A percentile compares a stretch with the other conserved stretches of the same genome.
These are phyloP conservation scores for Fusarium sp. DNA, from an alignment of 2,329 filamentous ascomycete species.

Conservation along the genomic window DNA sequence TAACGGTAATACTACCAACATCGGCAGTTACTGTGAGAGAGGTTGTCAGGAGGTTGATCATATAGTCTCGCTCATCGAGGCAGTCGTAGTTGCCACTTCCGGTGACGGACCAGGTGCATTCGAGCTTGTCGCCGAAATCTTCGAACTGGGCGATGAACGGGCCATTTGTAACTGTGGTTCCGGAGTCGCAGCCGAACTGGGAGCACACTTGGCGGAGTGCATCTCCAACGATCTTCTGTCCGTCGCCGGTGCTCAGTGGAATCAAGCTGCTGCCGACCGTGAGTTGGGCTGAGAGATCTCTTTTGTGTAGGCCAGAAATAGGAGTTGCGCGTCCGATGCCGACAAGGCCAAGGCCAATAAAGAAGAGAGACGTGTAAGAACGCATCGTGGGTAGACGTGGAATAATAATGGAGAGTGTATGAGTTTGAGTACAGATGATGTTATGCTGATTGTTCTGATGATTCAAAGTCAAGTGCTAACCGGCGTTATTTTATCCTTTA, in stretches of 20 bases:
- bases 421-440: too few relatives aligned
- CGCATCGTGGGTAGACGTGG: neutral
- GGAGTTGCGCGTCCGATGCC: neutral
- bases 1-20: neutral
- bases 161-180: neutral
- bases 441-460: too few relatives aligned
- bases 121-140: conserved; percentile 4
- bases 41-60: neutral
- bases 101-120: neutral
- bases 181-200: neutral
- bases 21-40: neutral
- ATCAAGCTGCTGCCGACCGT: neutral
- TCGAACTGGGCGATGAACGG: neutral
- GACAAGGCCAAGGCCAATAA: neutral
- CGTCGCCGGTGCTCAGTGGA: neutral
- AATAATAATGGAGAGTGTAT: too few relatives aligned
- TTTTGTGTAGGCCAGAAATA: neutral
- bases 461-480: neutral
- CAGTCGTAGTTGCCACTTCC: conserved; percentile 1
- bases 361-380: neutral
- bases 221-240: neutral
- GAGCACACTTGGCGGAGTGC: neutral
- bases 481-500: neutral
- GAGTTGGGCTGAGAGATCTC: neutral
- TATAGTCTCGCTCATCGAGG: conserved; percentile 1